These are phyloP conservation scores for Citrullus amarus DNA, from an alignment of 306 rosid genomes.

Conservation along the genomic window DNA sequence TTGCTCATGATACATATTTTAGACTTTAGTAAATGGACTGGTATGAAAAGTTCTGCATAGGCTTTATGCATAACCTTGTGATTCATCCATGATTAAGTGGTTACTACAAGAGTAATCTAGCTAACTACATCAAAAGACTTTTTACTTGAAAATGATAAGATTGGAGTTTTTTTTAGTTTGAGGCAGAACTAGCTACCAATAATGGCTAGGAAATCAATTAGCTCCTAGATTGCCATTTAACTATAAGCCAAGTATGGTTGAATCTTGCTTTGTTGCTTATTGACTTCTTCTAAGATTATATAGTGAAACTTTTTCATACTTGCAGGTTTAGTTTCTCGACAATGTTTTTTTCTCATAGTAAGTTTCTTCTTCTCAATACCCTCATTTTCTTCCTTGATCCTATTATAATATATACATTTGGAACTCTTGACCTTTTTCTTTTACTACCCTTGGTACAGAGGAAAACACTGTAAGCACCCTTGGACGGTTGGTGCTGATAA, in stretches of 20 bases:
- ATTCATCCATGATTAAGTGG: neutral
- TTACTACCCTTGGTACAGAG: slow-evolving; percentile 25
- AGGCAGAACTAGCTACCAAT: neutral
- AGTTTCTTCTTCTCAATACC: slow-evolving; percentile 15
- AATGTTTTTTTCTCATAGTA: slow-evolving; percentile 88
- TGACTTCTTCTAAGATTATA: neutral
- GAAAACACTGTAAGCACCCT: slow-evolving; percentile 70
- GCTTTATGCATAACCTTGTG: neutral
- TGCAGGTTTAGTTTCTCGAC: slow-evolving; percentile 94
- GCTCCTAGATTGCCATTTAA: neutral
- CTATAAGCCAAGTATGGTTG: neutral
- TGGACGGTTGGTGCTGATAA: slow-evolving; percentile 64
- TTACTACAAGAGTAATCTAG: neutral
- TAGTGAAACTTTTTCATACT: neutral
- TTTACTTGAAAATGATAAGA: neutral
- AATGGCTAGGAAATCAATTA: neutral
- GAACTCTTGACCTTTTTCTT: slow-evolving; percentile 13
- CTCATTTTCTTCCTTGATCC: neutral
- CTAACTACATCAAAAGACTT: neutral
- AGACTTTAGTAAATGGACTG: neutral
- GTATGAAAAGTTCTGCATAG: neutral
- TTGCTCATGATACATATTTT: neutral
- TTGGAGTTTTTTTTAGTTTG: neutral
- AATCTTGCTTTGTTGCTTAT: neutral
- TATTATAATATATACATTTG: neutral